phyloP scores from a whole-genome alignment of 129 eudicot species.

The Centaurea solstitialis region DNA sequence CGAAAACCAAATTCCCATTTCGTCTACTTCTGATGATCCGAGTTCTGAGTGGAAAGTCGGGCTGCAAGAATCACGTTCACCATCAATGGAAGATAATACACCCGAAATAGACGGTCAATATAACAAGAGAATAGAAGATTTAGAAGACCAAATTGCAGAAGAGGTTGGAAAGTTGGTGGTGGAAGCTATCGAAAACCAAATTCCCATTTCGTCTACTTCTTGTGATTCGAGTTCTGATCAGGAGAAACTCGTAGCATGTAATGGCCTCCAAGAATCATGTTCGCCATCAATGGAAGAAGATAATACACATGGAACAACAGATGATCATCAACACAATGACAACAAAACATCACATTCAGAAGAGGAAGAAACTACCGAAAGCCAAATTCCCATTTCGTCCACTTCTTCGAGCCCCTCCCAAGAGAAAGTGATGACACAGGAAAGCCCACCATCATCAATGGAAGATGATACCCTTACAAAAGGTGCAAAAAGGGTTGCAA shows the following conservation, averaged over 20 bases:
- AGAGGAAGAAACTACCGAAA: conserved; percentile 9
- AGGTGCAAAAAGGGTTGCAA: conserved; percentile 3
- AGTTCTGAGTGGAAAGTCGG: neutral
- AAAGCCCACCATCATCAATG: neutral
- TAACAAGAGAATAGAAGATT: neutral
- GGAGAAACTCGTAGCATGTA: neutral
- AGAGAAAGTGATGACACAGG: too few relatives aligned
- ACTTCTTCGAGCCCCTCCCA: too few relatives aligned
- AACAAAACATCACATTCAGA: conserved; percentile 13
- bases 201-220: neutral
- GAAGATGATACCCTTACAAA: conserved; percentile 1
- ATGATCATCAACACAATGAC: neutral
- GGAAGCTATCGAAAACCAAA: neutral
- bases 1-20: conserved; percentile 4
- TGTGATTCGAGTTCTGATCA: neutral
- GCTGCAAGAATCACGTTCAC: neutral
- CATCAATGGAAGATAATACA: conserved; percentile 1
- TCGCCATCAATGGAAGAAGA: conserved; percentile 18
- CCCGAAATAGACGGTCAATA: neutral
- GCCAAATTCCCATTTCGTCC: neutral
- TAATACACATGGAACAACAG: neutral
- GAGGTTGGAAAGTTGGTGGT: neutral
- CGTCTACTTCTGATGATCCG: neutral
- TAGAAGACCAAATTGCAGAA: neutral
- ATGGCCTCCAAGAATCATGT: conserved; percentile 6